Percentiles rank a stretch among this genome's conserved stretches.
phyloP scores from a whole-genome alignment of 1,139 yeast species.

The Scheffersomyces segobiensis region DNA sequence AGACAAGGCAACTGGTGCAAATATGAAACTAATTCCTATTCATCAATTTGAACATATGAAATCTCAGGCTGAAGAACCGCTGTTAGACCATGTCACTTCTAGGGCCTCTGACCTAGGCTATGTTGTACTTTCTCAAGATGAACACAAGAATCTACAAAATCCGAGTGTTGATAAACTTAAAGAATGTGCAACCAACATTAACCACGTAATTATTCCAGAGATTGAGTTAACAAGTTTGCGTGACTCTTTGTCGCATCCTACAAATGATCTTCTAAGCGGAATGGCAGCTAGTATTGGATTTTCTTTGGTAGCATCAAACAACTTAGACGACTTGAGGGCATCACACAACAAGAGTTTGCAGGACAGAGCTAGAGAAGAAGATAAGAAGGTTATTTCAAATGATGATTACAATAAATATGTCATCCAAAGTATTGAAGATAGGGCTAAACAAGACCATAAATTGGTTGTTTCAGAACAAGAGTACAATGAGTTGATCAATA shows the following conservation, averaged over 20 bases:
- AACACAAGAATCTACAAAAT: neutral
- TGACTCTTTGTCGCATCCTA: neutral
- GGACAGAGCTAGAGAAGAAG: slow-evolving; percentile 18
- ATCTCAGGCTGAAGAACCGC: slow-evolving; percentile 16
- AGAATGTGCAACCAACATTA: neutral
- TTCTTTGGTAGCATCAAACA: slow-evolving; percentile 8
- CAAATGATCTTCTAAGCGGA: neutral
- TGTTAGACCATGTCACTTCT: slow-evolving; percentile 19
- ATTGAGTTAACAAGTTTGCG: neutral
- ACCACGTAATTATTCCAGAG: neutral
- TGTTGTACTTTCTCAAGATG: neutral
- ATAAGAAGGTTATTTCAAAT: slow-evolving; percentile 16
- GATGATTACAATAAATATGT: slow-evolving; percentile 15
- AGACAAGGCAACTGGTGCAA: slow-evolving; percentile 16
- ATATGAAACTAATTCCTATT: slow-evolving; percentile 12
- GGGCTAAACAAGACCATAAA: slow-evolving; percentile 14
- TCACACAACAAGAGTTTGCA: slow-evolving; percentile 12
- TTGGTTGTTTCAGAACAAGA: slow-evolving; percentile 8
- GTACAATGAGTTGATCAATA: slow-evolving; percentile 6
- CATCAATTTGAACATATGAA: slow-evolving; percentile 10
- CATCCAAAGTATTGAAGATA: slow-evolving; percentile 13
- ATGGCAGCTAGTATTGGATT: slow-evolving; percentile 9
- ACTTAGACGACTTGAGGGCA: slow-evolving; percentile 9
- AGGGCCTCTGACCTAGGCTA: slow-evolving; percentile 18
- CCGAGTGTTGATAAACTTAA: neutral